These are phyloP conservation scores for Lentinula guzmanii DNA, from an alignment of 768 basidiomycete genomes.

Conservation along the genomic window DNA sequence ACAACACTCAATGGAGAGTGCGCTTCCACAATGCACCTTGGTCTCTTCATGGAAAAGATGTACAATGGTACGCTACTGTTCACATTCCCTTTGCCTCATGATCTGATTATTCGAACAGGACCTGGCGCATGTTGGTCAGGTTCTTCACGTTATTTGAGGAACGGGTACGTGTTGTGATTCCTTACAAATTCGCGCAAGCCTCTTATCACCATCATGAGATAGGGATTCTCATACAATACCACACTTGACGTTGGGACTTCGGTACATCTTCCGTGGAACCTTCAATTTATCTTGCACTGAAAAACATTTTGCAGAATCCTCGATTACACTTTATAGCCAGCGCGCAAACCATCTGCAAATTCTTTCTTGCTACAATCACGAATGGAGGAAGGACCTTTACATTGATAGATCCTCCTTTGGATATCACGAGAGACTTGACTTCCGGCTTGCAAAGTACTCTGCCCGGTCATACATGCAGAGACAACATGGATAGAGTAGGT, in stretches of 20 bases:
- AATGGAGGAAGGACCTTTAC: constrained; percentile 50
- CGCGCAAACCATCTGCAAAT: constrained; percentile 40
- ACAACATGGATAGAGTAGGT: constrained; percentile 22
- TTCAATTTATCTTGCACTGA: constrained; percentile 9
- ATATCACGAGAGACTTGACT: constrained; percentile 30
- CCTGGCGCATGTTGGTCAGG: constrained; percentile 53
- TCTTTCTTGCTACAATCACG: constrained; percentile 65
- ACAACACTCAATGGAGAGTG: constrained; percentile 50
- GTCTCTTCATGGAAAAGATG: constrained; percentile 51
- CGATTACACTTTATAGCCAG: constrained; percentile 63
- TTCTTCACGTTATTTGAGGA: constrained; percentile 56
- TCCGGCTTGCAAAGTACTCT: constrained; percentile 32
- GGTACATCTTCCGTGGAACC: constrained; percentile 17
- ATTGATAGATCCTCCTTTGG: constrained; percentile 34
- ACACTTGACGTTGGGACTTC: constrained; percentile 50
- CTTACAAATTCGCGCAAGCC: background rate
- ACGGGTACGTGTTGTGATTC: constrained; percentile 35
- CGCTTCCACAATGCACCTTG: constrained; percentile 65
- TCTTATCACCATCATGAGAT: constrained; percentile 8
- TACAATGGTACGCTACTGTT: constrained; percentile 36
- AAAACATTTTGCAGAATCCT: constrained; percentile 35
- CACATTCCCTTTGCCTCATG: background rate
- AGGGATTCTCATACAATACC: constrained; percentile 73
- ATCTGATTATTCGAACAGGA: constrained; percentile 26
- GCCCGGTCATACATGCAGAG: constrained; percentile 24